A percentile compares a stretch with the other conserved stretches of the same genome.
These are phyloP conservation scores for Medicago lupulina DNA, from an alignment of 306 rosid genomes.

Conservation along the genomic window DNA sequence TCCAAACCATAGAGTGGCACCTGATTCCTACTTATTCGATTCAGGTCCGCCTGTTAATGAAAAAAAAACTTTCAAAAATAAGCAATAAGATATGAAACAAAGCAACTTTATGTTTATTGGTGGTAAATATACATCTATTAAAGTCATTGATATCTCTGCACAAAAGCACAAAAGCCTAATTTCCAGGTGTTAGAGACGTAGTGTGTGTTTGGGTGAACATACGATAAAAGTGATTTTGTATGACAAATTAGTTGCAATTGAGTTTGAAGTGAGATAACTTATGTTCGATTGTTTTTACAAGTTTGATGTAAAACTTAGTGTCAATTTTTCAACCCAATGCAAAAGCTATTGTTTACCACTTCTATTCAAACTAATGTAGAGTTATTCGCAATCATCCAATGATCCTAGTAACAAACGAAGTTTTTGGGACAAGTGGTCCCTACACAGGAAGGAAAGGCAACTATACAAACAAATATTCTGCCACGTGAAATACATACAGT, in stretches of 20 bases:
- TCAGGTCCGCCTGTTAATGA: constrained; percentile 77
- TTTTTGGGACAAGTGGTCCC: constrained; percentile 15
- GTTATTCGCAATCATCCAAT: background rate
- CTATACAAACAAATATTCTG: constrained; percentile 13
- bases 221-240: background rate
- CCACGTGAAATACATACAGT: constrained; percentile 15
- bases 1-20: constrained; percentile 82
- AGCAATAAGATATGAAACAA: constrained; percentile 14
- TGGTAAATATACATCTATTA: constrained; percentile 18
- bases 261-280: constrained; percentile 2
- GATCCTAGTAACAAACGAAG: constrained; percentile 28
- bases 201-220: background rate
- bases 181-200: constrained; percentile 7
- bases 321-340: constrained; percentile 3
- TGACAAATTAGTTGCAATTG: background rate
- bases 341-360: background rate
- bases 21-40: constrained; percentile 74
- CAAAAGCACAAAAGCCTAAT: background rate
- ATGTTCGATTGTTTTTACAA: background rate
- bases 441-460: background rate
- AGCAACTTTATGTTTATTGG: background rate
- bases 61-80: constrained; percentile 31
- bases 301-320: background rate
- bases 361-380: background rate
- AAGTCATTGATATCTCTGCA: background rate